Base-by-base conservation (phyloP, 805 yeast species). In the Nakazawaea ishiwadae region DNA sequence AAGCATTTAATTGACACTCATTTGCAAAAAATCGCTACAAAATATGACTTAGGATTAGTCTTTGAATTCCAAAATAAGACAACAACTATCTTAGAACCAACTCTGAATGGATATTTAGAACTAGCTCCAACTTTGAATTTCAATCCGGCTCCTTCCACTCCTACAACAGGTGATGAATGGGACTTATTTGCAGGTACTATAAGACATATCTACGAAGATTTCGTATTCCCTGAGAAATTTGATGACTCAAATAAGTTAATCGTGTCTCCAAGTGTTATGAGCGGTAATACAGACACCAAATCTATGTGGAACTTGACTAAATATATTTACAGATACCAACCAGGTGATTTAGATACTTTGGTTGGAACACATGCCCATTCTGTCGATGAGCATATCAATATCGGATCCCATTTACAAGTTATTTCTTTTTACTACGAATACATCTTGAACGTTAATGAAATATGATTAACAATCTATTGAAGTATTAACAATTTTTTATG, bases 271-370 rank as follows among this genome's bases (percentile, higher is more conserved):
- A 64, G 68, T 15, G 54, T 77, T 17, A 68, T 73, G 63, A 63
- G 80, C 5, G 83, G 77, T 8, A 79, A 79, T 53, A 79, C 85
- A 3, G 85, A 79, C 55, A 77, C 84, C 14, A 68, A 69, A 48
- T 62, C 71, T 48, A 79, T 79, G 58, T 77, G 82, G 81, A 58
- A 66, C 40, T 62, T 79, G 53, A 67, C 80, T 12, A 62, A 60
- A 42, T 68, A 77, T 54, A 76, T 79, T 40, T 79, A 66, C 62
- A 68, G 85, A 51, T 78, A 70, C 57, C 65, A 69, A 31, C 81
- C 84, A 8, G 71, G 69, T 27, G 58, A 62, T 20, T 46, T 52
- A 28, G 61, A 60, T 35, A 58, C 61, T 21, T 48, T 62, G 34
- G 47, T 51, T 14, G 59, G 58, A 28, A 58, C 59, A 26, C 64